Base-by-base conservation (phyloP, 2,329 filamentous ascomycete species). In the Xylariaceae sp. region DNA sequence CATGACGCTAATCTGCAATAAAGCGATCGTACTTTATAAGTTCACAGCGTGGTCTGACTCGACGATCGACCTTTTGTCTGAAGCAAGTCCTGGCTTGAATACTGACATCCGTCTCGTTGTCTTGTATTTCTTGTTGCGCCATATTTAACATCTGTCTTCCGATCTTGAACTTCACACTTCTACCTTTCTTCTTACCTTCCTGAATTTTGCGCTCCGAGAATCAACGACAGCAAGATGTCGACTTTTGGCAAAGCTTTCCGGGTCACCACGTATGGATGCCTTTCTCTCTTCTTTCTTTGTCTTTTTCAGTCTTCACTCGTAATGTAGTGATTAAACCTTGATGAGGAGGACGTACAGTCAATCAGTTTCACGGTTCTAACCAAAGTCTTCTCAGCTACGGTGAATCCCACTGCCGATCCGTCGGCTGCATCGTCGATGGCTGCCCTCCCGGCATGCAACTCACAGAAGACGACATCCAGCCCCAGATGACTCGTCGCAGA, bases 351-450 rank as follows among this genome's bases (percentile, higher is more conserved):
- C 1, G 7, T 41, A 41, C 3, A 30, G 23, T 41, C 62, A 66
- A 61, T 62, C 2, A 34, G n/a, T 45, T 1, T 30, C n/a, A 56
- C 50, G 11, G 23, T 57, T 58, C 51, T 62, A 53, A 59, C 35
- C 41, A 56, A 52, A 17, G 37, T 23, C 17, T 10, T 35, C 60
- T 41, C 73, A 85, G 85, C 72, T 90, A 90, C 78, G 89, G 89
- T 73, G 89, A 92, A 76, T 95, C 90, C 59, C 93, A 97, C 78
- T 95, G 93, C 79, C 88, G 87, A 70, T 93, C 89, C 37, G 92
- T 97, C 70, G 92, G 92, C 72, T 95, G 90, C 79, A 97, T 97
- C 70, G 88, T 97, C 76, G 93, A 97, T 73, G 92, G 92, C 68
- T 89, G 86, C 71, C 94, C 93, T 41, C 92, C 94, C 11, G 90